A percentile compares a stretch with the other conserved stretches of the same genome.
Evolutionary conservation across 106 monocot species (phyloP).

Genomic region (Dendrobium nobile): DNA sequence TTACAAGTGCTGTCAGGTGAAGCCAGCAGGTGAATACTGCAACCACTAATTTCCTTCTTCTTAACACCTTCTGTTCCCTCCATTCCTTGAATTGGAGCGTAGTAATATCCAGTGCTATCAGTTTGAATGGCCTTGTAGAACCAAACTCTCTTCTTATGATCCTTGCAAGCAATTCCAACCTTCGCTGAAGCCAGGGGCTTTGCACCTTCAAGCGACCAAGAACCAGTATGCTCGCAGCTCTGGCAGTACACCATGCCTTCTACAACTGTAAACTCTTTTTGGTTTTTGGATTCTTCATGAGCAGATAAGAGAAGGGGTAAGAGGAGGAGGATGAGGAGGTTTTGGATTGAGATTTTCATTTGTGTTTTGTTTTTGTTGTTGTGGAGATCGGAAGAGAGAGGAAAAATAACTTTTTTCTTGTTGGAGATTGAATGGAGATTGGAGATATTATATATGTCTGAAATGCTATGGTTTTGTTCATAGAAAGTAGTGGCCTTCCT

Average conservation of each 20-base stretch:
- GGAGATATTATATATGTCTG: not conserved
- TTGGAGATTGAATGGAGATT: not conserved
- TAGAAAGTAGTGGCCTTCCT: slow-evolving; percentile 7
- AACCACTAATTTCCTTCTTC: slow-evolving; percentile 14
- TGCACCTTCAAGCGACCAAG: slow-evolving; percentile 35
- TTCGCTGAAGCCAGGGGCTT: slow-evolving; percentile 32
- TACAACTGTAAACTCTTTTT: slow-evolving; percentile 11
- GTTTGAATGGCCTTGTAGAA: slow-evolving; percentile 23
- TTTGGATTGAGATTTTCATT: not conserved
- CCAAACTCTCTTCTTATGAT: slow-evolving; percentile 30
- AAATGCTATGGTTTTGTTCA: not conserved
- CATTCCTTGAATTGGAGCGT: slow-evolving; percentile 16
- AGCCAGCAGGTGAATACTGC: slow-evolving; percentile 33
- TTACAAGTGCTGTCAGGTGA: slow-evolving; percentile 45
- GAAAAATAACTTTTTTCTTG: not conserved
- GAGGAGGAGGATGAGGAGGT: not conserved
- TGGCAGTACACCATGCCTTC: slow-evolving; percentile 67
- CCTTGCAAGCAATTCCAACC: slow-evolving; percentile 44
- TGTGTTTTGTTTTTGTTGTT: not conserved
- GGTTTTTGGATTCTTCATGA: not conserved
- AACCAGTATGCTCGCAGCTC: slow-evolving; percentile 25
- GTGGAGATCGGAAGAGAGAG: not conserved
- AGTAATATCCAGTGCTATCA: slow-evolving; percentile 44
- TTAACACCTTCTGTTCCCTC: slow-evolving; percentile 1
- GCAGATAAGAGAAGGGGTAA: slow-evolving; percentile 2